Base-by-base conservation (phyloP, 371 early-diverging fungal genomes). In the Syncephalastrum contaminatum region DNA sequence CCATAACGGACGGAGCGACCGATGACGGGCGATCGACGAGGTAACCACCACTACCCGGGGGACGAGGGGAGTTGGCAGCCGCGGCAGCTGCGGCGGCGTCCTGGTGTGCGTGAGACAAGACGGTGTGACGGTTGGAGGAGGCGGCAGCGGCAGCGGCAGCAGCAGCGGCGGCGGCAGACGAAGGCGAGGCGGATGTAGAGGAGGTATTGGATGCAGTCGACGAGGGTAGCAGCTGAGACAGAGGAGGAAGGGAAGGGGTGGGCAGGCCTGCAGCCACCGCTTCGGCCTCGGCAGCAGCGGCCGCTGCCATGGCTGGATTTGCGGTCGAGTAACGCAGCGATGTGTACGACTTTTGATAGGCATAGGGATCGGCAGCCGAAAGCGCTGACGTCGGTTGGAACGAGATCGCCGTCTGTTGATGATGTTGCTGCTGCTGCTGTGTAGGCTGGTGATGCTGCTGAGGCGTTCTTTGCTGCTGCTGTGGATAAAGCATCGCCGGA, bases 161-260 rank as follows among this genome's bases (percentile, higher is more conserved):
- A 14, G 54, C 30, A 48, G 53, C 16, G 36, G 63, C 13, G 46
- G 57, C 21, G 54, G 48, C 18, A 25, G 56, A 19, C 15, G 51
- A 19, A 43, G 25, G 36, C 24, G 51, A 20, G 6, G 46, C 45
- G 2, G 53, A 8, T 44, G 50, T 25, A 25, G 59, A 16, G 18
- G 25, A 27, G 39, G 25, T 41, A 8, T 42, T 21, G 19, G 58
- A 51, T 36, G 30, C 7, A 16, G 45, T 59, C 4, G 63, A 57
- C 19, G 60, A 48, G 13, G 73, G 67, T 43, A 77, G 56, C n/a
- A 77, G 55, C 50, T 70, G 72, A 2, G 78, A 74, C 46, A 77
- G 45, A 10, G 78, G 78, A 54, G 78, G 78, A 24, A 77, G 51
- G 12, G 78, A 72, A 49, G 70, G 58, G 21, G 54, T 60, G 5